Evolutionary conservation across 257 asterid genomes (phyloP).

Genomic region (Solanum ahanhuiri): DNA sequence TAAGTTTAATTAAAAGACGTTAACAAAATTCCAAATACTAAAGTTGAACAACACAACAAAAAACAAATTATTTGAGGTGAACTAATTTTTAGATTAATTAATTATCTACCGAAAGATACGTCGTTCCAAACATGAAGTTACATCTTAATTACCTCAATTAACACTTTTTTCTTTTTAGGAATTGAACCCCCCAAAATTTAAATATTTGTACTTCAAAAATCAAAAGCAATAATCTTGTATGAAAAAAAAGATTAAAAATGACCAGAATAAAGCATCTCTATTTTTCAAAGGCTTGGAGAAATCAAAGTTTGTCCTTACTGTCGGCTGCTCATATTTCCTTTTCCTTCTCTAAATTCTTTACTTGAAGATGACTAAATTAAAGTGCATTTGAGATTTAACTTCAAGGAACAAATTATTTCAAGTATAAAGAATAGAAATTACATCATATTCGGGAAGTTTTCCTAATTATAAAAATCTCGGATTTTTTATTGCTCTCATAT

Average conservation of each 20-base stretch:
- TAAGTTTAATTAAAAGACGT: background rate
- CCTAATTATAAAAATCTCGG: too few species aligned
- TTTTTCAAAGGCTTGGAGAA: background rate
- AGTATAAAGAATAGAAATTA: background rate
- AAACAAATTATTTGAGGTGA: background rate
- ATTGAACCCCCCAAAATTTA: background rate
- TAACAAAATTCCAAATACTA: slow-evolving; percentile 1
- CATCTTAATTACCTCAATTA: background rate
- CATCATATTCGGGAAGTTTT: too few species aligned
- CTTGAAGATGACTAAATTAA: background rate
- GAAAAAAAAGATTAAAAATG: background rate
- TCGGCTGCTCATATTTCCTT: background rate
- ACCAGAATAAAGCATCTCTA: background rate
- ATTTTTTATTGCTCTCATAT: too few species aligned
- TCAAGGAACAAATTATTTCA: background rate
- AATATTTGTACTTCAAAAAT: background rate
- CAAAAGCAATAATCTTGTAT: background rate
- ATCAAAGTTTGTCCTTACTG: background rate
- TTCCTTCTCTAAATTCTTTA: background rate
- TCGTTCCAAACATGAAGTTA: slow-evolving; percentile 2
- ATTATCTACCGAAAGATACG: slow-evolving; percentile 6
- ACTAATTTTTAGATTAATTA: background rate
- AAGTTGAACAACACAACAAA: background rate
- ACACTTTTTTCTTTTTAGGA: background rate
- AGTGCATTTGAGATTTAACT: background rate